Evolutionary conservation across 805 yeast species (phyloP).

Genomic region (Yarrowia sp.): DNA sequence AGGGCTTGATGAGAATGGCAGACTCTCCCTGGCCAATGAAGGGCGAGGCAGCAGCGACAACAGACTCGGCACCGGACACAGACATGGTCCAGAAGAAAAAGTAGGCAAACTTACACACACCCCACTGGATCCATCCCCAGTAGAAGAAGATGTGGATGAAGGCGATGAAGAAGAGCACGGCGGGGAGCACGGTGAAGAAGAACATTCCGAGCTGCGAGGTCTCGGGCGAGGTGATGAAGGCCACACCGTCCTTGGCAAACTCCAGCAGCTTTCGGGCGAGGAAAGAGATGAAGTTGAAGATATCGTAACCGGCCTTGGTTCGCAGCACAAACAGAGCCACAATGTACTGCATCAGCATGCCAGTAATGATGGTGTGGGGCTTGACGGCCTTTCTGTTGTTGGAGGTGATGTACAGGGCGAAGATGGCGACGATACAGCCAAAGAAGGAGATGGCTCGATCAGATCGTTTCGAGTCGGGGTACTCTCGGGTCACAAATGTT

Average conservation of each 20-base stretch:
- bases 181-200: constrained; percentile 66
- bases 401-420: constrained; percentile 56
- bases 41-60: constrained; percentile 71
- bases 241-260: constrained; percentile 66
- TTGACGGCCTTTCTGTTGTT: constrained; percentile 55
- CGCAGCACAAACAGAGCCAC: constrained; percentile 67
- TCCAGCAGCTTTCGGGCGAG: constrained; percentile 64
- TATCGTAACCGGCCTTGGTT: constrained; percentile 65
- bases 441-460: constrained; percentile 67
- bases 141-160: constrained; percentile 66
- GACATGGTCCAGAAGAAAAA: constrained; percentile 67
- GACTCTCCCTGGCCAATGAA: constrained; percentile 72
- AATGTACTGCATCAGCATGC: constrained; percentile 65
- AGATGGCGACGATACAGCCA: constrained; percentile 59
- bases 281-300: constrained; percentile 65
- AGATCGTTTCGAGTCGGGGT: constrained; percentile 55
- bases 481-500: constrained; percentile 59
- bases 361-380: constrained; percentile 68
- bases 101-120: constrained; percentile 61
- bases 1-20: constrained; percentile 66
- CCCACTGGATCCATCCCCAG: constrained; percentile 67
- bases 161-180: constrained; percentile 68
- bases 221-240: constrained; percentile 58
- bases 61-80: constrained; percentile 69
- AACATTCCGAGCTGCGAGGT: constrained; percentile 57